Base-by-base conservation (phyloP, 2,329 filamentous ascomycete species). In the Scedosporium dehoogii region DNA sequence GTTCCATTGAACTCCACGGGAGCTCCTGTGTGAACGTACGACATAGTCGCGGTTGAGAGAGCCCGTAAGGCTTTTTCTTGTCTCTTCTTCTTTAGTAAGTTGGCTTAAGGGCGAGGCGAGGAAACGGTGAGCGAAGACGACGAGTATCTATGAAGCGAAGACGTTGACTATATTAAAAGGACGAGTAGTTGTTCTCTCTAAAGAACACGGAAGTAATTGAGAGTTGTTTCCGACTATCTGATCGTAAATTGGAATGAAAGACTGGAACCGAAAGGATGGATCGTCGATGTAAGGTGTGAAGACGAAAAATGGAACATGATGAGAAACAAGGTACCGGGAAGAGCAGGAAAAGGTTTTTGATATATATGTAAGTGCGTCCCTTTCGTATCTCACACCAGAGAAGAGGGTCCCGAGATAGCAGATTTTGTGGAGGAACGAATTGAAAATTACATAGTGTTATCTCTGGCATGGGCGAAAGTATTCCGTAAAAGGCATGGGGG, bases 1-100 rank as follows among this genome's bases (percentile, higher is more conserved):
- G 85, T 87, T 72, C 84, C 85, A 76, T 88, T 88, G 75, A 86
- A 88, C 64, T 70, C 72, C 66, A 79, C 70, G 46, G 85, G 85
- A 56, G 84, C 72, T 62, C 85, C 85, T 67, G 82, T 74, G 74
- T 82, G 82, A 61, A 79, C 74, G 72, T 87, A 86, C 64, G 83
- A 85, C 83, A 86, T 86, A 72, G 64, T 58, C 25, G 46, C 44
- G 48, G 58, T 44, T 21, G 42, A 53, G 23, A 23, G 10, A 41
- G 56, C 46, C 27, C 48, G 46, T 38, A 41, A 29, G 56, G 46
- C n/a, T 60, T 23, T 38, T 12, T 38, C 10, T 38, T 38, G 3
- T 14, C 14, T 38, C 33, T 38, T 38, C 33, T 12, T 38, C 10
- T 38, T 3, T 3, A 38, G 33, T 38, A 10, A 10, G 33, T 38